These are phyloP conservation scores for Kurtzmaniella quercitrusa DNA, from an alignment of 1,139 yeast species.

Conservation along the genomic window DNA sequence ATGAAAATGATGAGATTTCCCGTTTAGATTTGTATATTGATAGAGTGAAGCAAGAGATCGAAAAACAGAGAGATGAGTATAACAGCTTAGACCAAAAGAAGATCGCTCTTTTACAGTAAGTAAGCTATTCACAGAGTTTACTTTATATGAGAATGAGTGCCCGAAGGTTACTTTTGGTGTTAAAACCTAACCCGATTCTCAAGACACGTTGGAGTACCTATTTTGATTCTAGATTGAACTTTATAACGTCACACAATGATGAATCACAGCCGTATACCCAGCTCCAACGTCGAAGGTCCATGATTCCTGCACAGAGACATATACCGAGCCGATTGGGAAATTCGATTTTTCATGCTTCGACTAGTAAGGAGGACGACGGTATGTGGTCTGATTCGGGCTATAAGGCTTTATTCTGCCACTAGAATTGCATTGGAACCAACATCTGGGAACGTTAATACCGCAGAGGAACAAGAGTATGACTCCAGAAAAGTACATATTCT, in stretches of 20 bases:
- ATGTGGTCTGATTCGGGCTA: background rate
- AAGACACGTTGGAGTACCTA: too few species aligned
- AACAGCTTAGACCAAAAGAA: conserved; percentile 49
- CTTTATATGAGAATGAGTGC: too few species aligned
- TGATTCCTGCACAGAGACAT: conserved; percentile 1
- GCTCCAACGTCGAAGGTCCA: too few species aligned
- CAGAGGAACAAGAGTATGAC: background rate
- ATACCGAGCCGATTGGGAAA: background rate
- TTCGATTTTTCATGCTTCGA: background rate
- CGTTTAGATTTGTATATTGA: conserved; percentile 65
- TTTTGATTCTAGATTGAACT: too few species aligned
- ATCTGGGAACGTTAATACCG: background rate
- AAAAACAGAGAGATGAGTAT: conserved; percentile 47
- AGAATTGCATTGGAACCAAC: background rate
- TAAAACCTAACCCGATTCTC: too few species aligned
- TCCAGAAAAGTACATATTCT: conserved; percentile 1
- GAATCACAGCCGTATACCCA: too few species aligned
- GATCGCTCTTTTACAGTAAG: conserved; percentile 35
- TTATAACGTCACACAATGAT: too few species aligned
- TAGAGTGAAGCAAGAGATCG: conserved; percentile 57
- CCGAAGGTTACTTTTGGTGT: too few species aligned
- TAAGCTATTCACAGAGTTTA: conserved; percentile 5
- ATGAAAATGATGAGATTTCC: conserved; percentile 76
- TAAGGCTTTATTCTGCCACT: background rate
- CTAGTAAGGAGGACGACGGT: background rate